phyloP scores from a whole-genome alignment of 75 land plant genomes.

The Selaginella moellendorffii region DNA sequence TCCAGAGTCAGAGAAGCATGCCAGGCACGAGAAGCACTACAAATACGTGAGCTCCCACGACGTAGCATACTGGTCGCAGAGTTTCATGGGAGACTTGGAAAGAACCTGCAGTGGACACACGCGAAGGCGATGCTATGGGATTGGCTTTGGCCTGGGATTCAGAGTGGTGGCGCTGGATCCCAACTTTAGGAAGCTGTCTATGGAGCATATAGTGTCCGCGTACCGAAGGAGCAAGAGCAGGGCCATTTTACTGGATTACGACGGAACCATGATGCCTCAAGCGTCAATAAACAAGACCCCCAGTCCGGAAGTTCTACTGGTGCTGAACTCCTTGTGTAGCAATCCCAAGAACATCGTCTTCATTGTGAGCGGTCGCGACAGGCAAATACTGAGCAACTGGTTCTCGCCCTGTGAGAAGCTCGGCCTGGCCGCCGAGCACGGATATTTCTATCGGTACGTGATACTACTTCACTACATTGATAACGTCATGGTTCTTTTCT shows the following conservation, averaged over 20 bases:
- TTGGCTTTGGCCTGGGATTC: constrained; percentile 40
- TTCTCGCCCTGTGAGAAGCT: constrained; percentile 41
- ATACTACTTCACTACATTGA: not conserved
- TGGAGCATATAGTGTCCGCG: constrained; percentile 28
- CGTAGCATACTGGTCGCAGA: constrained; percentile 39
- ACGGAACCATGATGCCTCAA: constrained; percentile 52
- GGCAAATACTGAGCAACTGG: constrained; percentile 34
- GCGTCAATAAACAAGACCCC: constrained; percentile 39
- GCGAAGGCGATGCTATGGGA: constrained; percentile 34
- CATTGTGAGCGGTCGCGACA: constrained; percentile 47
- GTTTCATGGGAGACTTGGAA: constrained; percentile 39
- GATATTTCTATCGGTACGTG: constrained; percentile 38
- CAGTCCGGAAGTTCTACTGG: constrained; percentile 23
- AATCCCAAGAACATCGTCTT: constrained; percentile 42
- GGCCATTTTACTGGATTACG: constrained; percentile 50
- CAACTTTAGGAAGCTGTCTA: constrained; percentile 30
- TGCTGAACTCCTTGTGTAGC: constrained; percentile 34
- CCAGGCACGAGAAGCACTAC: constrained; percentile 43
- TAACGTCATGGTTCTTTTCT: not conserved
- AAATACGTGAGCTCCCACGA: constrained; percentile 35
- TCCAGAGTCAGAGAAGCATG: constrained; percentile 33
- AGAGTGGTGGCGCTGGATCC: constrained; percentile 44
- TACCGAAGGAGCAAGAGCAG: constrained; percentile 24
- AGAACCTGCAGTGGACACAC: constrained; percentile 34
- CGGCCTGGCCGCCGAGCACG: constrained; percentile 60